phyloP scores from a whole-genome alignment of 2,329 filamentous ascomycete genomes.

The Paecilomyces dactylethromorphus region DNA sequence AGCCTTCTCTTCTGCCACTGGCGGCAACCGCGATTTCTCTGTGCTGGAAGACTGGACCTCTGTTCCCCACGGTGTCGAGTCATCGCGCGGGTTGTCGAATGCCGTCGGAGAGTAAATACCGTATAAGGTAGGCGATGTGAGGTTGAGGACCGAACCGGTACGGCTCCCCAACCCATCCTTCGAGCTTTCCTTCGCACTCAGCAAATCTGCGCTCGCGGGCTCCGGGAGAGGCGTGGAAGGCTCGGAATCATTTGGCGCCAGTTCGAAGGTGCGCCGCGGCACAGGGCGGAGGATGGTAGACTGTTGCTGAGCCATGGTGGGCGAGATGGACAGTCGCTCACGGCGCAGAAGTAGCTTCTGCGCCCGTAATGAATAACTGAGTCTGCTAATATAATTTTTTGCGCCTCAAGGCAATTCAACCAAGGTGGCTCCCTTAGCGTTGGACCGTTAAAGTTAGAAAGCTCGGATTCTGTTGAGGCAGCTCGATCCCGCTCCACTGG shows the following conservation, averaged over 20 bases:
- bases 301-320: conserved; percentile 11
- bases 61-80: conserved; percentile 70
- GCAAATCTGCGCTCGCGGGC: conserved; percentile 23
- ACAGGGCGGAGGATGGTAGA: conserved; percentile 61
- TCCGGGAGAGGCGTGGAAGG: conserved; percentile 34
- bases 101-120: conserved; percentile 78
- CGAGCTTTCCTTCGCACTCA: conserved; percentile 26
- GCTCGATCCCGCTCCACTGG: neutral
- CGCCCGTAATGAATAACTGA: neutral
- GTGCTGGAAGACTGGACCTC: conserved; percentile 63
- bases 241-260: conserved; percentile 42
- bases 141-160: conserved; percentile 72
- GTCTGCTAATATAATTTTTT: neutral
- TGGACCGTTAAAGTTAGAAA: neutral
- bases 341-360: neutral
- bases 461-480: neutral
- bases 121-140: conserved; percentile 81
- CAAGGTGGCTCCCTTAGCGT: neutral
- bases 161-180: conserved; percentile 48
- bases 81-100: conserved; percentile 49
- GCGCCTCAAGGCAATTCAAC: neutral
- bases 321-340: neutral
- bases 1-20: conserved; percentile 20
- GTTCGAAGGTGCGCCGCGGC: conserved; percentile 64
- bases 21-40: conserved; percentile 37